Percentiles rank a stretch among this genome's conserved stretches.
Evolutionary conservation across 1,139 yeast species (phyloP).

Genomic region (Saccharomycopsis hybrid): DNA sequence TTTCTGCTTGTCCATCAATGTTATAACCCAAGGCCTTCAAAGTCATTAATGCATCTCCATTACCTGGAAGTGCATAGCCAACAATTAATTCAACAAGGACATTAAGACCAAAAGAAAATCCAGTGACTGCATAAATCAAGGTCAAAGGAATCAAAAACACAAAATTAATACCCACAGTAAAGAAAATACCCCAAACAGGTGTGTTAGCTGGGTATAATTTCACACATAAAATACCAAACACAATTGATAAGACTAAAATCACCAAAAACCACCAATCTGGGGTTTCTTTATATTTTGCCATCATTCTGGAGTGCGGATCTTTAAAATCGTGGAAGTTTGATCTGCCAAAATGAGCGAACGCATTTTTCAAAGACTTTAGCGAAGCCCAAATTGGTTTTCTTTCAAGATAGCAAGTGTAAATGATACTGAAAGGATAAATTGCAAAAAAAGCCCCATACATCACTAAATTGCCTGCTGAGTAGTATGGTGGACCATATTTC

Average conservation of each 20-base stretch:
- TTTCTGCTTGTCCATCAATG: slow-evolving; percentile 56
- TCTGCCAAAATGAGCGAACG: slow-evolving; percentile 32
- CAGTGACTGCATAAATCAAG: slow-evolving; percentile 46
- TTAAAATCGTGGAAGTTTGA: slow-evolving; percentile 32
- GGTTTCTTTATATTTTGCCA: slow-evolving; percentile 50
- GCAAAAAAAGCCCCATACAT: slow-evolving; percentile 53
- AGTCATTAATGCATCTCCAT: slow-evolving; percentile 52
- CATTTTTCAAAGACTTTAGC: slow-evolving; percentile 26
- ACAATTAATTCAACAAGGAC: slow-evolving; percentile 54
- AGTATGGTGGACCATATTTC: slow-evolving; percentile 48
- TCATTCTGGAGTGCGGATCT: slow-evolving; percentile 53
- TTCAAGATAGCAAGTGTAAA: slow-evolving; percentile 34
- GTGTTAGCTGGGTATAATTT: slow-evolving; percentile 39
- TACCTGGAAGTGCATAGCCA: slow-evolving; percentile 60
- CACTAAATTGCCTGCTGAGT: slow-evolving; percentile 50
- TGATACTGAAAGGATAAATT: slow-evolving; percentile 48
- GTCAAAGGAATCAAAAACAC: slow-evolving; percentile 47
- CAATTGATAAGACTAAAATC: slow-evolving; percentile 44
- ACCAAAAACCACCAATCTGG: slow-evolving; percentile 54
- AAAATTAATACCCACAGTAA: slow-evolving; percentile 47
- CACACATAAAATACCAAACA: slow-evolving; percentile 43
- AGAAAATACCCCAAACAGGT: slow-evolving; percentile 48
- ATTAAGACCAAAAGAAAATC: slow-evolving; percentile 45
- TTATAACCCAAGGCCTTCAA: slow-evolving; percentile 54
- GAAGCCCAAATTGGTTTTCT: slow-evolving; percentile 25